A percentile compares a stretch with the other conserved stretches of the same genome.
Conservation (phyloP, 2,329 filamentous ascomycete genomes). For the Laburnicola sp. region DNA sequence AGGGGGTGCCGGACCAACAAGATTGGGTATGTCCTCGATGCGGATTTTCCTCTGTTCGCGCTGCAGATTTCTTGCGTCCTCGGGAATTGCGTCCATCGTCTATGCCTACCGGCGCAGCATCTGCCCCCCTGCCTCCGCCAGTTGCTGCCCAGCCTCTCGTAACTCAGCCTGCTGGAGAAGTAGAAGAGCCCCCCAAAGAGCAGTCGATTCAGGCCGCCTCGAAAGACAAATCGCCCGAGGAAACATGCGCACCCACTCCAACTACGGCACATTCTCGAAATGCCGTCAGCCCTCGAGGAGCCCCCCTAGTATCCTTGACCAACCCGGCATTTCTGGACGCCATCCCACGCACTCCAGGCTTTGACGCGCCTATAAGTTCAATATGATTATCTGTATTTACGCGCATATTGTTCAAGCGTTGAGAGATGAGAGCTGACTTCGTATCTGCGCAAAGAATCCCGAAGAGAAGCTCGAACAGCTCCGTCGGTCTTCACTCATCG, state of each 20-base stretch:
- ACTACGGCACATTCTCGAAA: constrained; percentile 13
- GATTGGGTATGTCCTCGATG: constrained; percentile 82
- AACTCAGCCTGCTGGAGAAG: background rate
- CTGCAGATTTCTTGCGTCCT: constrained; percentile 33
- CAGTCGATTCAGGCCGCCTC: background rate
- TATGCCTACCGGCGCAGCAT: constrained; percentile 24
- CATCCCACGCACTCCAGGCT: constrained; percentile 2
- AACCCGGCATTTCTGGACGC: constrained; percentile 22
- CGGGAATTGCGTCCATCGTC: constrained; percentile 24
- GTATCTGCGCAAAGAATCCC: constrained; percentile 47
- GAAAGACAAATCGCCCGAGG: background rate
- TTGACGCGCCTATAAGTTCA: constrained; percentile 15
- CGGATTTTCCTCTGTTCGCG: constrained; percentile 40
- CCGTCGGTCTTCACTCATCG: constrained; percentile 50
- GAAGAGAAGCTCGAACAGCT: constrained; percentile 52
- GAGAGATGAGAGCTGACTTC: constrained; percentile 33
- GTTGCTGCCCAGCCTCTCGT: constrained; percentile 17
- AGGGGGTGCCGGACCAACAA: constrained; percentile 82
- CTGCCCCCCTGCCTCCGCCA: constrained; percentile 27
- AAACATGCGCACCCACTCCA: background rate
- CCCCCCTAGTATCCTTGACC: constrained; percentile 36
- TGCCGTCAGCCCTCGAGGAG: constrained; percentile 29
- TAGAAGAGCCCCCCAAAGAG: background rate
- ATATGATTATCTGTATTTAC: constrained; percentile 12
- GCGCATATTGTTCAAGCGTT: constrained; percentile 7